Conservation (phyloP, 2,329 filamentous ascomycete species). For the Aspergillus sp. region DNA sequence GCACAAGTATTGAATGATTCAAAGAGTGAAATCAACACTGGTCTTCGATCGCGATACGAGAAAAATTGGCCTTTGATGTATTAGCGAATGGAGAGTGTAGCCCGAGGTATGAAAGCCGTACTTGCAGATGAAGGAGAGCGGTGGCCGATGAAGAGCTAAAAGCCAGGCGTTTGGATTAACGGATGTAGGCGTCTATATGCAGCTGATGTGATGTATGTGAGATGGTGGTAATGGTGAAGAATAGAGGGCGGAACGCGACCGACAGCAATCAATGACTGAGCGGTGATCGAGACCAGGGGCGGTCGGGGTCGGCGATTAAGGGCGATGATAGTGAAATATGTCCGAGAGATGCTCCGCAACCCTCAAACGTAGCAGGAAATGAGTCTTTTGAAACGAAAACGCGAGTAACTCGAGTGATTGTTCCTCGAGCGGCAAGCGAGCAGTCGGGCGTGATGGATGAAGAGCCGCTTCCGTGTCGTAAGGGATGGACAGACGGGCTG, state of each 20-base stretch:
- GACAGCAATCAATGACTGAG: slow-evolving; percentile 22
- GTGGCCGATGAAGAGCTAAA: slow-evolving; percentile 24
- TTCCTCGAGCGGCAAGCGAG: slow-evolving; percentile 16
- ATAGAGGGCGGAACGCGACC: slow-evolving; percentile 27
- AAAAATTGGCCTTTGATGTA: slow-evolving; percentile 7
- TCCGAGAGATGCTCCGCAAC: slow-evolving; percentile 45
- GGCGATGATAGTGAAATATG: slow-evolving; percentile 23
- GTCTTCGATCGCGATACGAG: slow-evolving; percentile 8
- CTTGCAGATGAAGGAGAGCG: slow-evolving; percentile 22
- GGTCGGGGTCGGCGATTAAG: slow-evolving; percentile 23
- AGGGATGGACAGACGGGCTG: slow-evolving; percentile 10
- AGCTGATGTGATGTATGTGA: slow-evolving; percentile 17
- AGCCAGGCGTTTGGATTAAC: slow-evolving; percentile 26
- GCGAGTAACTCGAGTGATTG: slow-evolving; percentile 23
- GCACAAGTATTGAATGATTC: slow-evolving; percentile 20
- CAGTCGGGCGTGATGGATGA: slow-evolving; percentile 15
- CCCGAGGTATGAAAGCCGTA: slow-evolving; percentile 12
- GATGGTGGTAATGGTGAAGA: slow-evolving; percentile 20
- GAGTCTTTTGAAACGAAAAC: slow-evolving; percentile 27
- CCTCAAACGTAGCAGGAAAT: slow-evolving; percentile 31
- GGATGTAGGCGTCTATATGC: slow-evolving; percentile 18
- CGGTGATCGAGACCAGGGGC: slow-evolving; percentile 22
- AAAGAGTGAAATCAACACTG: slow-evolving; percentile 17
- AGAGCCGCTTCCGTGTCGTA: slow-evolving; percentile 21
- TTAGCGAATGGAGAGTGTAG: slow-evolving; percentile 15